phyloP scores from a whole-genome alignment of 495 filamentous ascomycete species.

The Tuber aestivum region DNA sequence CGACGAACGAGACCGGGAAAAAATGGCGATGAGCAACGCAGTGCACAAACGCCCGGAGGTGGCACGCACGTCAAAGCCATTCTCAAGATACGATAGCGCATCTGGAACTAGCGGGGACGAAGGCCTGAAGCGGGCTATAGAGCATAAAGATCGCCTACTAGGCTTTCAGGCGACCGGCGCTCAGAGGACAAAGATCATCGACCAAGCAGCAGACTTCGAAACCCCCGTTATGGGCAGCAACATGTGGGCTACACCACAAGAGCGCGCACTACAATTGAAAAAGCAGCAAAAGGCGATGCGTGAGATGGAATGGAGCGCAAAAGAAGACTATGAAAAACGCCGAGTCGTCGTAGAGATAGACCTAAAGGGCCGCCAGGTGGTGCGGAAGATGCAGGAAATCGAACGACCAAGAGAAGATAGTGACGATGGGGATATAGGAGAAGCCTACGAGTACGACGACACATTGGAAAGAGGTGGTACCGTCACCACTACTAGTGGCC shows the following conservation, averaged over 20 bases:
- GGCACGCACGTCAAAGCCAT: conserved; percentile 48
- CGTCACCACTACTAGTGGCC: conserved; percentile 21
- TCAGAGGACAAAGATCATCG: conserved; percentile 75
- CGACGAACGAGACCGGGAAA: conserved; percentile 78
- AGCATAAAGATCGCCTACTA: conserved; percentile 77
- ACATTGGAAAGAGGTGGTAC: conserved; percentile 27
- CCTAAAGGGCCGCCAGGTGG: conserved; percentile 66
- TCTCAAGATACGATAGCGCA: conserved; percentile 45
- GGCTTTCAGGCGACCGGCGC: conserved; percentile 85
- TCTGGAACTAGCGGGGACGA: conserved; percentile 48
- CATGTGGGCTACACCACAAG: conserved; percentile 82
- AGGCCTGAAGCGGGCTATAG: conserved; percentile 55
- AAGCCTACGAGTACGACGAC: conserved; percentile 34
- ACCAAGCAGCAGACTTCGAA: conserved; percentile 93
- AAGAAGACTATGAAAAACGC: conserved; percentile 90
- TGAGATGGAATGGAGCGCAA: conserved; percentile 83
- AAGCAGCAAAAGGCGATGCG: conserved; percentile 79
- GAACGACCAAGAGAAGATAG: conserved; percentile 51
- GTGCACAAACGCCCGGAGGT: conserved; percentile 61
- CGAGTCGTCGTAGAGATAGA: conserved; percentile 82
- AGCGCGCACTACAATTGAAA: conserved; percentile 81
- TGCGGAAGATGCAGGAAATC: conserved; percentile 62
- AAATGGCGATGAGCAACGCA: conserved; percentile 69
- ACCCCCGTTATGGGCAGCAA: conserved; percentile 58
- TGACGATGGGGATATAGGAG: conserved; percentile 46